These are phyloP conservation scores for Simplicillium aogashimaense DNA, from an alignment of 2,329 filamentous ascomycete genomes.

Conservation along the genomic window DNA sequence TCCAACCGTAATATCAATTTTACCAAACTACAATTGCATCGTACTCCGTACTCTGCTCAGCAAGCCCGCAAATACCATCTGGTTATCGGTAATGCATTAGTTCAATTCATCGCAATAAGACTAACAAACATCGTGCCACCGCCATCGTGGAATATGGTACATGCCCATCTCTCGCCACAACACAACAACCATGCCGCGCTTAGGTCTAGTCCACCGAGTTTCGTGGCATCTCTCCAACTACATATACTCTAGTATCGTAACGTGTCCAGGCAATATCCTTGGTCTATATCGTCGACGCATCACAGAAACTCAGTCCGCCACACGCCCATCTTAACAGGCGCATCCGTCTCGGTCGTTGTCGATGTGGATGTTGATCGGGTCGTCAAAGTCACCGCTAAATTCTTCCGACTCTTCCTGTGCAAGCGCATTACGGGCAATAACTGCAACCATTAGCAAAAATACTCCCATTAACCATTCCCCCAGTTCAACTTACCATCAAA, in stretches of 20 bases:
- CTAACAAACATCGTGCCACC: neutral
- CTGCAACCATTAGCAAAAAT: conserved; percentile 31
- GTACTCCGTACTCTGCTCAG: too few species aligned
- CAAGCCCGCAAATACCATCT: too few species aligned
- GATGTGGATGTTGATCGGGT: conserved; percentile 96
- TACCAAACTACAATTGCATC: too few species aligned
- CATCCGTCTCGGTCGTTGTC: conserved; percentile 90
- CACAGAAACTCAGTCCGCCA: neutral
- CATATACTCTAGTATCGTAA: conserved; percentile 1
- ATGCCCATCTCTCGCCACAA: neutral
- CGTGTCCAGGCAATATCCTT: too few species aligned
- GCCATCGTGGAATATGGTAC: neutral
- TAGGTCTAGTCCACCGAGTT: conserved; percentile 2
- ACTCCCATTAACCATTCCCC: neutral
- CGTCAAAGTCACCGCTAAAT: conserved; percentile 93
- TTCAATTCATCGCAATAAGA: neutral
- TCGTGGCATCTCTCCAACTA: neutral
- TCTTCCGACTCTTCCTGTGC: conserved; percentile 97
- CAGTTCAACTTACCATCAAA: conserved; percentile 48
- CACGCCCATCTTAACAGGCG: conserved; percentile 56
- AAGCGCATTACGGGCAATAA: conserved; percentile 91
- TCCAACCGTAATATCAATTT: too few species aligned
- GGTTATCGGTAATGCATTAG: too few species aligned
- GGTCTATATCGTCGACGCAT: neutral
- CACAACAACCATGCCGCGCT: conserved; percentile 1